Evolutionary conservation across 345 rosid species (phyloP).

Genomic region (Salix koriyanagi): DNA sequence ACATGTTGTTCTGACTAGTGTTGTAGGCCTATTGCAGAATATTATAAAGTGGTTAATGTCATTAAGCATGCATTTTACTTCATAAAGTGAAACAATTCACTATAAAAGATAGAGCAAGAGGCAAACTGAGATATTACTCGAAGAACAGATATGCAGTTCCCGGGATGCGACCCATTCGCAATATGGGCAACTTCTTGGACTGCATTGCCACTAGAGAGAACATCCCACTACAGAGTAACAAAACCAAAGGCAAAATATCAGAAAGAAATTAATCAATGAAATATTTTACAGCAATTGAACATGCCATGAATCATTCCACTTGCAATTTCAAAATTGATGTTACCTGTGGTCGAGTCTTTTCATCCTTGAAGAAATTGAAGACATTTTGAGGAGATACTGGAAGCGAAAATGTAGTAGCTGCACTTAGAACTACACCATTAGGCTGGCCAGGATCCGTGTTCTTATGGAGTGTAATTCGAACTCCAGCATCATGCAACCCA

Average conservation of each 20-base stretch:
- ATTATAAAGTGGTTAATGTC: background rate
- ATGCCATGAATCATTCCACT: background rate
- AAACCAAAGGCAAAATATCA: slow-evolving; percentile 9
- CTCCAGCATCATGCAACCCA: slow-evolving; percentile 59
- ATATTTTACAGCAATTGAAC: background rate
- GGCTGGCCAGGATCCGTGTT: slow-evolving; percentile 76
- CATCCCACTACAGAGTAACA: slow-evolving; percentile 68
- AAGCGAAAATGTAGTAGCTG: slow-evolving; percentile 93
- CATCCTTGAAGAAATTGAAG: slow-evolving; percentile 85
- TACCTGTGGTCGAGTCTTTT: slow-evolving; percentile 90
- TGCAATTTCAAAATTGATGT: background rate
- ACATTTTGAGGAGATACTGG: slow-evolving; percentile 67
- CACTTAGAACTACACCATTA: slow-evolving; percentile 78
- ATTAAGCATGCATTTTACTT: background rate
- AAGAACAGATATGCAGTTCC: slow-evolving; percentile 89
- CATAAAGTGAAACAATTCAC: background rate
- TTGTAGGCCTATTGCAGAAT: slow-evolving; percentile 53
- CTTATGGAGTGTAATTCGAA: slow-evolving; percentile 77
- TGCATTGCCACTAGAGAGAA: slow-evolving; percentile 76
- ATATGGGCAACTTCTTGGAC: slow-evolving; percentile 95
- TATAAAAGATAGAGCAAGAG: background rate
- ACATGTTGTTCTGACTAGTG: slow-evolving; percentile 77
- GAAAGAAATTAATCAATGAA: background rate
- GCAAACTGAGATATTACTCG: slow-evolving; percentile 46
- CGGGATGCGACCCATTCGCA: slow-evolving; percentile 81